Evolutionary conservation across 1,284 basidiomycete genomes (phyloP).

Genomic region (Sanghuangporus sanghuang): DNA sequence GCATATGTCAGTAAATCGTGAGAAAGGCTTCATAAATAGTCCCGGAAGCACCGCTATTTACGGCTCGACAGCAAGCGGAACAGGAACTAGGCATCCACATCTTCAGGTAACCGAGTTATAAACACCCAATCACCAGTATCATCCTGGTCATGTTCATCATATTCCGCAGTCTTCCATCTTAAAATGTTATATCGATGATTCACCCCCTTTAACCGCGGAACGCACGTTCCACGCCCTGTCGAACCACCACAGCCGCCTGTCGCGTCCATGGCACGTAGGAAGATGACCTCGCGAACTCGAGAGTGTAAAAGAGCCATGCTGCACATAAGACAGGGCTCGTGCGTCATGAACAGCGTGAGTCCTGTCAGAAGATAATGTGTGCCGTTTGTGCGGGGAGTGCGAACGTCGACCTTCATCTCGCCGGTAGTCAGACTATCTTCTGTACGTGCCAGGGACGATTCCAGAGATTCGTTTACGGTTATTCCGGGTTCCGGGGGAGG

Average conservation of each 20-base stretch:
- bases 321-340: conserved; percentile 96
- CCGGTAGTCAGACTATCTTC: not conserved
- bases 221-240: conserved; percentile 39
- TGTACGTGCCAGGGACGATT: not conserved
- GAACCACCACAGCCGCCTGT: conserved; percentile 74
- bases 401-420: not conserved
- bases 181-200: conserved; percentile 80
- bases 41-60: not conserved
- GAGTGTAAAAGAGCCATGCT: conserved; percentile 91
- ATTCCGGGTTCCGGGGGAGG: not conserved
- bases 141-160: not conserved
- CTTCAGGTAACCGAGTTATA: not conserved
- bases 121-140: conserved; percentile 2
- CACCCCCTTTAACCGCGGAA: conserved; percentile 72
- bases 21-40: not conserved
- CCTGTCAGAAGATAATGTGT: conserved; percentile 83
- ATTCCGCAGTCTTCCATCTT: conserved; percentile 40
- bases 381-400: conserved; percentile 40
- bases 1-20: not conserved
- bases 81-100: conserved; percentile 7
- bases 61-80: not conserved
- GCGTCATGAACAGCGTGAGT: conserved; percentile 78
- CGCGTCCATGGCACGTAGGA: conserved; percentile 61
- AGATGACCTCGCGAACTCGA: conserved; percentile 80
- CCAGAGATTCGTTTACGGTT: not conserved